Base-by-base conservation (phyloP, 2,329 filamentous ascomycete species). In the Blastomyces silverae region DNA sequence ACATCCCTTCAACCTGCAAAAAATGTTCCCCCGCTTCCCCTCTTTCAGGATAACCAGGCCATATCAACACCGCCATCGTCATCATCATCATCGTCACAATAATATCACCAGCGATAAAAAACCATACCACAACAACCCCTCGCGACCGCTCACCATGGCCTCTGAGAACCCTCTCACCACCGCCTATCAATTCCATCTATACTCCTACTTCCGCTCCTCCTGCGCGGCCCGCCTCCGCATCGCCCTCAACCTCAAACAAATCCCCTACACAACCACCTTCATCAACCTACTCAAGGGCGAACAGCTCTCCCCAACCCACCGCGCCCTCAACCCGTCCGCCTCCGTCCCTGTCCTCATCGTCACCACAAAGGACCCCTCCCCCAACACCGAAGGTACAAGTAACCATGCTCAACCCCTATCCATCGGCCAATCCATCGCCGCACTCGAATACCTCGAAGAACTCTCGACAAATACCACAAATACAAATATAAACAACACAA, bases 401-500 rank as follows among this genome's bases (percentile, higher is more conserved):
- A 7, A 59, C 39, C 15, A 64, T 69, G 0, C 69, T 2, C 20
- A 67, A 42, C 67, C 0, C 69, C 71, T 25, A 75, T 84, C 50
- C n/a, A 80, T 84, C 39, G 81, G 79, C 4, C 84, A 87, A 70
- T 87, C 84, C 4, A 71, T 86, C 46, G 83, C 86, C 1, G 85
- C 84, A 0, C 77, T 88, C 3, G 85, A 88, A 70, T 88, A 83
- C 67, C 79, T 88, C 2, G 85, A 87, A 59, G 85, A 88, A 68
- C 73, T 74, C 1, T 80, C 81, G 55, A 80, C 82, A 0, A 69
- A 76, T 22, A 25, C 4, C 44, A n/a, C 10, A 11, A n/a, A 25
- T 50, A 15, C n/a, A 3, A 22, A 25, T n/a, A 11, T 2, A 48
- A 10, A n/a, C 44, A n/a, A n/a, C 17, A 20, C 70, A 0, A 70